Evolutionary conservation across 1,139 yeast genomes (phyloP), one percentile per base, ranked within the genome.

Genomic region (Zhuliangozyma blackwelliae): DNA sequence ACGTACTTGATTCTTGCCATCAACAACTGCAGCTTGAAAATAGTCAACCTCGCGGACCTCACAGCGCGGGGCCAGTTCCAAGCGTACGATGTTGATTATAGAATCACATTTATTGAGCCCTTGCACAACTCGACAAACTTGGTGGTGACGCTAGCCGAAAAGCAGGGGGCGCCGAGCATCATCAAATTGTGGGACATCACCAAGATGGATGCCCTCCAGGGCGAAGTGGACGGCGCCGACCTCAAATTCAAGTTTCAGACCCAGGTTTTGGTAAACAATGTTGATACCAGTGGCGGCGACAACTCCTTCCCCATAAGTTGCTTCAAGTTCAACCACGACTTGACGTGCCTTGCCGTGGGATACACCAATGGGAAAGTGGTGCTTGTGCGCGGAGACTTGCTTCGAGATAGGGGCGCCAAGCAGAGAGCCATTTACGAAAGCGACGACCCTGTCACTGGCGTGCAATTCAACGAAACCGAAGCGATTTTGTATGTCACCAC

Each of bases 321-420:
- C 28, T 73, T 85, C 42, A 70, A 73, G 21, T 65, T 76, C 39
- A 74, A 78, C 27, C 49, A 56, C 3, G 85, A 82, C 46, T 68
- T 80, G 40, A 68, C 86, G 1, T 76, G 88, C 36, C 57, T 88
- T 5, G 95, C 86, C 0, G 63, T 89, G 27, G 97, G 98, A 0
- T 89, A 81, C 54, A 82, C 95, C 16, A 86, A 89, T 56, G 99
- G 99, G 7, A 73, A 80, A 22, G 92, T 90, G 2, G 66, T 90
- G 6, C 63, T 90, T 4, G 77, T 90, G 0, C 63, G 97, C 43
- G 99, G 98, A 6, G 98, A 92, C 56, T 61, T 94, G 32, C 51
- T 86, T 2, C 77, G 92, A 47, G 99, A 94, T 52, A 63, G 96
- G 41, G 98, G 98, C 0, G 79, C 96, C 5, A 77, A 92, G 45